These are phyloP conservation scores for Fraxinus ornus DNA, from an alignment of 305 asterid genomes.

Conservation along the genomic window DNA sequence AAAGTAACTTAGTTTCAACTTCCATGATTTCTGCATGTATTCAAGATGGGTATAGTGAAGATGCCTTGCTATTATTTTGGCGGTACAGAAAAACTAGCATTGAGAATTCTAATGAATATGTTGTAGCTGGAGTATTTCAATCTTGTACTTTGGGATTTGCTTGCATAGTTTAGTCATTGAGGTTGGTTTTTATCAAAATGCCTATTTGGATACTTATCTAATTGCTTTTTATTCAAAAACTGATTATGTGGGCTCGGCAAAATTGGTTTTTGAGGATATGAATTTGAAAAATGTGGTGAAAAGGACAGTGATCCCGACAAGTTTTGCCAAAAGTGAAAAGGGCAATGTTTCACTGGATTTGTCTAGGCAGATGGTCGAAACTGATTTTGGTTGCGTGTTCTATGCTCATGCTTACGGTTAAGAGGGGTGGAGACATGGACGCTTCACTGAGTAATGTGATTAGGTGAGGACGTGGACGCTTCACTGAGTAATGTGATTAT, in stretches of 20 bases:
- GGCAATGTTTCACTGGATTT: slow-evolving; percentile 29
- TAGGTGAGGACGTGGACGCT: slow-evolving; percentile 23
- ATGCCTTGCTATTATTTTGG: slow-evolving; percentile 29
- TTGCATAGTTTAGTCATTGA: slow-evolving; percentile 38
- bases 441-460: no score
- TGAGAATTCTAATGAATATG: slow-evolving; percentile 13
- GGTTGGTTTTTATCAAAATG: slow-evolving; percentile 33
- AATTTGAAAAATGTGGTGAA: slow-evolving; percentile 36
- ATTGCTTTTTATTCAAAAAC: slow-evolving; percentile 38
- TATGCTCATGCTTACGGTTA: slow-evolving; percentile 31
- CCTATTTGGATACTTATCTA: slow-evolving; percentile 38
- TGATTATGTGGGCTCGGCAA: slow-evolving; percentile 27
- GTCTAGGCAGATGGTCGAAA: slow-evolving; percentile 34
- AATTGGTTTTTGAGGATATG: slow-evolving; percentile 32
- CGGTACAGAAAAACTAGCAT: slow-evolving; percentile 24
- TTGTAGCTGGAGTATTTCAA: no score
- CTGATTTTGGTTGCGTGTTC: slow-evolving; percentile 33
- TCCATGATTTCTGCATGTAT: slow-evolving; percentile 32
- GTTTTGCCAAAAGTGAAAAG: slow-evolving; percentile 31
- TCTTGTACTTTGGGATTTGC: not conserved
- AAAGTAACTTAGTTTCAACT: slow-evolving; percentile 35
- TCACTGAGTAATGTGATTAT: slow-evolving; percentile 28
- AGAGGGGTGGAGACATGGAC: slow-evolving; percentile 12
- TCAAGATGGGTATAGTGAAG: slow-evolving; percentile 29
- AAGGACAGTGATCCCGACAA: slow-evolving; percentile 39